Evolutionary conservation across 176 grass and related monocot species (phyloP), one percentile per base, ranked within the genome.

Genomic region (Aegilops longissima): DNA sequence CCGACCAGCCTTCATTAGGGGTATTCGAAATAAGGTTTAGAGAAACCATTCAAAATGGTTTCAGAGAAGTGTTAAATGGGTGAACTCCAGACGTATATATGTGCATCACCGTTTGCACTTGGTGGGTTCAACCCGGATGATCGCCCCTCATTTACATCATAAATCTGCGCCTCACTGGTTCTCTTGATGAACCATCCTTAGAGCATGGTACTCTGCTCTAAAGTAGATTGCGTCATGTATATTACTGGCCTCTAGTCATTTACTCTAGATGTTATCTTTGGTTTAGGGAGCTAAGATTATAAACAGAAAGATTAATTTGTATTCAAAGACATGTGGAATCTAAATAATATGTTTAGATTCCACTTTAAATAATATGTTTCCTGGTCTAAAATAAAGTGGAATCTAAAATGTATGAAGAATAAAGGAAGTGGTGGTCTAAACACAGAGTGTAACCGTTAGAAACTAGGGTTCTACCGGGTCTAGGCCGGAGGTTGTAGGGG

Each of bases 61-160:
- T 47, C 40, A 7, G 40, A 47, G 3, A 47, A 74, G 71, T 74
- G 11, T n/a, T 74, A 45, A 47, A 74, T 74, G 71, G 23, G 44
- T 80, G n/a, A 64, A n/a, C 56, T 75, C 16, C 9, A 5, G 14
- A 74, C 31, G 16, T 54, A 54, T 54, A 54, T 54, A 54, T 65
- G 39, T 73, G 62, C 6, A 64, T 79, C 34, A 59, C 18, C 3
- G 25, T 66, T 31, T 64, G 61, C 25, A 27, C 61, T 27, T 17
- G 27, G 12, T 67, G 64, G 40, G 71, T 6, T 25, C 71, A 47
- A 49, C 72, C 72, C 24, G 7, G 23, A 75, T 75, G 23, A 44
- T 49, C 24, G 27, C 42, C 72, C 72, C 72, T 75, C 30, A 14
- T 31, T 42, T 54, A 59, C 29, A 62, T 44, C 80, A 88, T 73